Evolutionary conservation across 768 basidiomycete species (phyloP), one percentile per base, ranked within the genome.

Genomic region (Galerina marginata): DNA sequence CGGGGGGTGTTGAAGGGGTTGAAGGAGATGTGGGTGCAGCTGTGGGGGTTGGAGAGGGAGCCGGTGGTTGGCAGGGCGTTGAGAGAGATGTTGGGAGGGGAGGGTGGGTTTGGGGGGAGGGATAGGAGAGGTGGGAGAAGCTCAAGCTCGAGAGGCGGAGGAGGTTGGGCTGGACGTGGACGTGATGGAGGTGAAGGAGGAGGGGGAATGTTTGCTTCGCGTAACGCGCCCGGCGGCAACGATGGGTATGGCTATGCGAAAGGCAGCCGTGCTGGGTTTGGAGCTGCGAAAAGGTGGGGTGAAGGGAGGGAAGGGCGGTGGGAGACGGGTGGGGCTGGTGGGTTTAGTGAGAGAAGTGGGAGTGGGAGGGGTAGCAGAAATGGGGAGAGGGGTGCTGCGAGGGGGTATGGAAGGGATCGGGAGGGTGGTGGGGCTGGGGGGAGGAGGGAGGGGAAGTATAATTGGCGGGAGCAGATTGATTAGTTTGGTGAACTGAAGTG

Each of bases 1-100:
- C 50, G 49, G 39, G 53, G 58, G 2, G 58, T 69, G 2, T 15
- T 66, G 0, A 50, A 58, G 16, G 71, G 63, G 20, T 57, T 72
- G 29, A 55, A 68, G 53, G 23, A 44, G 37, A 67, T 62, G 63
- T 64, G 64, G 54, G 39, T 44, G 53, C 63, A 70, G 46, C 68
- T 70, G 44, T 64, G 69, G 50, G 68, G 63, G 1, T 40, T 70
- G 12, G 36, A 55, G 6, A 20, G 54, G 37, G 57, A 67, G 23
- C 60, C 52, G 2, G 23, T 59, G 1, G 26, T 69, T 23, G 64
- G 66, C 10, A 52, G 53, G 40, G 40, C 44, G 29, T 56, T 67
- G 56, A 56, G 64, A 55, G 60, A 58, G n/a, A 66, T 61, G 45
- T 42, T 67, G 37, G 60, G 64, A 4, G 52, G 56, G 14, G 49